Conservation (phyloP, 2,329 filamentous ascomycete genomes). For the Alternaria burnsii region DNA sequence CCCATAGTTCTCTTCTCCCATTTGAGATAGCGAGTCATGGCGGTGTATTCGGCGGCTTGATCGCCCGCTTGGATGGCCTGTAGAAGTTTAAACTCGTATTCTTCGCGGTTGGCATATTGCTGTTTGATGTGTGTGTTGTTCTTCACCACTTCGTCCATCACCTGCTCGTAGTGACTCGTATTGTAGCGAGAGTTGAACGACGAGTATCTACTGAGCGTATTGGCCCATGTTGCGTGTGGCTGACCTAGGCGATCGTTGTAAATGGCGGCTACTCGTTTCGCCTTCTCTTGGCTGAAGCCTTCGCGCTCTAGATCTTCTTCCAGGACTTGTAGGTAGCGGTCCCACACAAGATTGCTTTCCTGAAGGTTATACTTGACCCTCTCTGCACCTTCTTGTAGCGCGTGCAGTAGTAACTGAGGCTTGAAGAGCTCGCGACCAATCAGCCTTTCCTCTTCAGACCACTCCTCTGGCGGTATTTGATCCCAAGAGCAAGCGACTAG, state of each 20-base stretch:
- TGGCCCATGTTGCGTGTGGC: conserved; percentile 79
- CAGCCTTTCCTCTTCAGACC: conserved; percentile 72
- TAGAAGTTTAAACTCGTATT: conserved; percentile 72
- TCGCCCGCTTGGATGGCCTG: conserved; percentile 67
- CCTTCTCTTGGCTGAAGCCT: conserved; percentile 61
- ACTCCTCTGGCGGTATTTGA: conserved; percentile 54
- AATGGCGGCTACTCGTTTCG: conserved; percentile 72
- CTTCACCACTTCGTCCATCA: conserved; percentile 74
- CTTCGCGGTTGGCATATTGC: conserved; percentile 70
- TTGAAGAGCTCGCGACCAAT: conserved; percentile 77
- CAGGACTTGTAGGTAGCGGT: conserved; percentile 77
- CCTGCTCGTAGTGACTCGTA: conserved; percentile 73
- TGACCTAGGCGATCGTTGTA: conserved; percentile 74
- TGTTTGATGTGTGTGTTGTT: conserved; percentile 70
- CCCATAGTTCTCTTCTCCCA: conserved; percentile 78
- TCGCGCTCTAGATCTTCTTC: conserved; percentile 70
- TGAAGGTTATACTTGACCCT: conserved; percentile 76
- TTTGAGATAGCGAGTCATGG: conserved; percentile 75
- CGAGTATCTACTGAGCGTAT: conserved; percentile 78
- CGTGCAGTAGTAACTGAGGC: conserved; percentile 69
- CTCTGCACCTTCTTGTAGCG: conserved; percentile 76
- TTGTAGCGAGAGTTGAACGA: conserved; percentile 77
- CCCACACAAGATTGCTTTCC: conserved; percentile 82
- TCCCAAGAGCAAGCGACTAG: conserved; percentile 72
- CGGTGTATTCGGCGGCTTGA: conserved; percentile 62